Evolutionary conservation across 2,329 filamentous ascomycete genomes (phyloP).

Genomic region (Xylaria arbuscula): DNA sequence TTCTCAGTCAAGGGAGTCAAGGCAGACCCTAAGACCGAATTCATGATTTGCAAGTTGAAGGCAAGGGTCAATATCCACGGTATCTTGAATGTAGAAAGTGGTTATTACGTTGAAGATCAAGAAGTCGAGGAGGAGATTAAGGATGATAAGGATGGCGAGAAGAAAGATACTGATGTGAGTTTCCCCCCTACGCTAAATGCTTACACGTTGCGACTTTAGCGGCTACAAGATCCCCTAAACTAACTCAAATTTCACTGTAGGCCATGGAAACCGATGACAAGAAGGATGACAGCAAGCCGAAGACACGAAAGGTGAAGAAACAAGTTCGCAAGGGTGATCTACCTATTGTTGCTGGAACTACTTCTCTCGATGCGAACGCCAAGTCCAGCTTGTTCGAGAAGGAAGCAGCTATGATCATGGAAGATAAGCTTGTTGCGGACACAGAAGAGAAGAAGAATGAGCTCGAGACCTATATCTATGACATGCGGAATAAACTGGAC

Average conservation of each 20-base stretch:
- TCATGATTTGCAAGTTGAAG: conserved; percentile 99
- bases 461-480: conserved; percentile 97
- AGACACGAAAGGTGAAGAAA: conserved; percentile 99
- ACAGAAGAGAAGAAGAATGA: conserved; percentile 99
- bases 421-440: conserved; percentile 97
- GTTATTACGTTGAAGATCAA: conserved; percentile 97
- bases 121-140: conserved; percentile 95
- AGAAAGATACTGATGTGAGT: conserved; percentile 81
- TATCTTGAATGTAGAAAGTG: conserved; percentile 93
- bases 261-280: conserved; percentile 86
- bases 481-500: conserved; percentile 93
- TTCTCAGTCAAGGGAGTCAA: conserved; percentile 99
- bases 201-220: background rate
- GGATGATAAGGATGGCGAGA: conserved; percentile 70
- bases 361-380: conserved; percentile 75
- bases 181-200: conserved; percentile 9
- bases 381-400: conserved; percentile 80
- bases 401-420: conserved; percentile 92
- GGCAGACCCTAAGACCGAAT: conserved; percentile 91
- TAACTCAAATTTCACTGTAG: conserved; percentile 55
- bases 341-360: conserved; percentile 84
- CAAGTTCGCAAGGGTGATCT: conserved; percentile 97
- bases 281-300: conserved; percentile 72
- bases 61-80: conserved; percentile 96
- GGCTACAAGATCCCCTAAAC: background rate